Conservation (phyloP, 208 protist genomes). For the Balamuthia mandrillaris region DNA sequence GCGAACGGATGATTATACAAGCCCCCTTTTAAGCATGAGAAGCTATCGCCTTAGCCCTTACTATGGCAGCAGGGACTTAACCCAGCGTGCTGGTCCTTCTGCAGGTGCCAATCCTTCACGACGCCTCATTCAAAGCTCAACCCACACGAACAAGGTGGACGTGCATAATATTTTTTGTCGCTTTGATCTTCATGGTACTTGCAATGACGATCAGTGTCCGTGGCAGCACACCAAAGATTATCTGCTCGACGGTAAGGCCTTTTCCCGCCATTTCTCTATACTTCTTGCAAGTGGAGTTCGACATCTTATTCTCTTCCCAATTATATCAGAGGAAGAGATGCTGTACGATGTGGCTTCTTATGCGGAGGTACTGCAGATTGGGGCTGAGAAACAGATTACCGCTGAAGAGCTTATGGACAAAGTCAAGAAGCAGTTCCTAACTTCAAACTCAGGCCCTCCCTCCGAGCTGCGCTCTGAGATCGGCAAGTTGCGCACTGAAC, state of each 20-base stretch:
- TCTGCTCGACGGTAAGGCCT: neutral
- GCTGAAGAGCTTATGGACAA: neutral
- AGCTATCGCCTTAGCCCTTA: neutral
- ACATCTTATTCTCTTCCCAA: neutral
- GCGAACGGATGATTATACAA: neutral
- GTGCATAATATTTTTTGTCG: neutral
- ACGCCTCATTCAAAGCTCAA: neutral
- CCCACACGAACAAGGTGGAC: constrained; percentile 19
- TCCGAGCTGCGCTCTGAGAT: too few relatives aligned
- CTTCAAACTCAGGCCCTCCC: too few relatives aligned
- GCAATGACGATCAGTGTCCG: constrained; percentile 27
- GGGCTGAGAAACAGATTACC: neutral
- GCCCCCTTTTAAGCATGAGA: neutral
- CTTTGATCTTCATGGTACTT: constrained; percentile 14
- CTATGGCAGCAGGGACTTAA: neutral
- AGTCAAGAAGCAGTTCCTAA: too few relatives aligned
- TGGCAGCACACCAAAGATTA: neutral
- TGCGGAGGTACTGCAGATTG: neutral
- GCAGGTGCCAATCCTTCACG: too few relatives aligned
- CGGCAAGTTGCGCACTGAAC: too few relatives aligned
- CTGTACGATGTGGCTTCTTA: neutral
- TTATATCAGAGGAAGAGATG: neutral
- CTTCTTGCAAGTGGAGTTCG: neutral
- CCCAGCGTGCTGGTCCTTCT: too few relatives aligned
- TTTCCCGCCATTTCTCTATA: neutral